These are phyloP conservation scores for Penicillium manginii DNA, from an alignment of 495 filamentous ascomycete species.

Conservation along the genomic window DNA sequence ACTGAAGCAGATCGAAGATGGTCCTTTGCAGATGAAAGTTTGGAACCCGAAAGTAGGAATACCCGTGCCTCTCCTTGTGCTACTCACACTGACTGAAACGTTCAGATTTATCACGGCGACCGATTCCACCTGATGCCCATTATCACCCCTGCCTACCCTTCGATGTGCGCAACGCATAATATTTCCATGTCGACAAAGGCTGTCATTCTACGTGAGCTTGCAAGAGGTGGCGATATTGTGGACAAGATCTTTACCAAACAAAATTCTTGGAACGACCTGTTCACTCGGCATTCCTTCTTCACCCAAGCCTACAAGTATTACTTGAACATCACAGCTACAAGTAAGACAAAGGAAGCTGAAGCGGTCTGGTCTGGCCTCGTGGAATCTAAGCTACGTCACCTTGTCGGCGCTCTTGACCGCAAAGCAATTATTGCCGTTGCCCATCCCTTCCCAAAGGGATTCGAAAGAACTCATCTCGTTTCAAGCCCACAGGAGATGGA, in stretches of 20 bases:
- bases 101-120: slow-evolving; percentile 78
- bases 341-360: slow-evolving; percentile 82
- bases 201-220: slow-evolving; percentile 80
- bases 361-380: slow-evolving; percentile 88
- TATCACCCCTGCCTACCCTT: slow-evolving; percentile 94
- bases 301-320: slow-evolving; percentile 93
- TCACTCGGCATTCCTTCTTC: slow-evolving; percentile 88
- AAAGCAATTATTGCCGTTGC: slow-evolving; percentile 77
- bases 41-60: slow-evolving; percentile 88
- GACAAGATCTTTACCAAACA: slow-evolving; percentile 77
- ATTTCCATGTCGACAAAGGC: slow-evolving; percentile 82
- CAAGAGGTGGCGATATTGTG: slow-evolving; percentile 76
- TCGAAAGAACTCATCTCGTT: slow-evolving; percentile 78
- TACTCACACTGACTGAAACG: background rate
- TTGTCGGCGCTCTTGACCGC: slow-evolving; percentile 78
- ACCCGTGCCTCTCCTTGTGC: background rate
- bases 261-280: slow-evolving; percentile 82
- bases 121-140: slow-evolving; percentile 91
- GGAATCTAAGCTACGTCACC: slow-evolving; percentile 85
- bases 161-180: slow-evolving; percentile 96
- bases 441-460: slow-evolving; percentile 91
- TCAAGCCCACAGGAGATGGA: slow-evolving; percentile 70
- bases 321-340: slow-evolving; percentile 83
- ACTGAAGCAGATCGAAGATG: slow-evolving; percentile 86
- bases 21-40: slow-evolving; percentile 75